A percentile compares a stretch with the other conserved stretches of the same genome.
Evolutionary conservation across 345 rosid species (phyloP).

Genomic region (Kernera saxatilis): DNA sequence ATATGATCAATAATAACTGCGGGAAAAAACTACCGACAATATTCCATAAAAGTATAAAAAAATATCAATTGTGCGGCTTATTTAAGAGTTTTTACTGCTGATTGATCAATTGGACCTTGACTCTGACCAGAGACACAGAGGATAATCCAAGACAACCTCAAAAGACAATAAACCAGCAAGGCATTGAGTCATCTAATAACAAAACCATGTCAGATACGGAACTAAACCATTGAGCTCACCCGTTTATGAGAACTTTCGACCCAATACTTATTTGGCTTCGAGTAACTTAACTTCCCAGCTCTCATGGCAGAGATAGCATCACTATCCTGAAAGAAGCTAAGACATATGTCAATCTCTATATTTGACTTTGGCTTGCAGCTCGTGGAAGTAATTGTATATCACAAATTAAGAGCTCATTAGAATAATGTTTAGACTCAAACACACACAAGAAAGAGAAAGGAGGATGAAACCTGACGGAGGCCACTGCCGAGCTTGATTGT

Average conservation of each 20-base stretch:
- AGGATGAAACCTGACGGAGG: conserved; percentile 61
- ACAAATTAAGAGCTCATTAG: background rate
- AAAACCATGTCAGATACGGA: background rate
- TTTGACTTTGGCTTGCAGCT: background rate
- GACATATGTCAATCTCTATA: conserved; percentile 1
- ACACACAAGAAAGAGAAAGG: background rate
- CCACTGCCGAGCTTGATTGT: conserved; percentile 87
- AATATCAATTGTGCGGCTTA: background rate
- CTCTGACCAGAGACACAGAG: background rate
- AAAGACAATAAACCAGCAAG: background rate
- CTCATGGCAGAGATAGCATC: conserved; percentile 63
- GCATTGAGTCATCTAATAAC: background rate
- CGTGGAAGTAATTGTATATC: background rate
- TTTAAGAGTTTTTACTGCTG: background rate
- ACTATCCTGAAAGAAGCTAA: conserved; percentile 40
- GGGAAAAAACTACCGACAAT: background rate
- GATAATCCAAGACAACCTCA: background rate
- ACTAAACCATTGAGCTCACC: conserved; percentile 36
- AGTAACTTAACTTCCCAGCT: conserved; percentile 68
- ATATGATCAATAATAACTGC: background rate
- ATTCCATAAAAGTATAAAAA: too few species aligned
- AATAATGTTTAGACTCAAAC: background rate
- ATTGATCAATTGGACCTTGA: background rate
- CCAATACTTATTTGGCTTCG: conserved; percentile 42
- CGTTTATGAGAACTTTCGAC: conserved; percentile 74